Evolutionary conservation across 2,329 filamentous ascomycete species (phyloP).

Genomic region (Aspergillus ochraceoroseus): DNA sequence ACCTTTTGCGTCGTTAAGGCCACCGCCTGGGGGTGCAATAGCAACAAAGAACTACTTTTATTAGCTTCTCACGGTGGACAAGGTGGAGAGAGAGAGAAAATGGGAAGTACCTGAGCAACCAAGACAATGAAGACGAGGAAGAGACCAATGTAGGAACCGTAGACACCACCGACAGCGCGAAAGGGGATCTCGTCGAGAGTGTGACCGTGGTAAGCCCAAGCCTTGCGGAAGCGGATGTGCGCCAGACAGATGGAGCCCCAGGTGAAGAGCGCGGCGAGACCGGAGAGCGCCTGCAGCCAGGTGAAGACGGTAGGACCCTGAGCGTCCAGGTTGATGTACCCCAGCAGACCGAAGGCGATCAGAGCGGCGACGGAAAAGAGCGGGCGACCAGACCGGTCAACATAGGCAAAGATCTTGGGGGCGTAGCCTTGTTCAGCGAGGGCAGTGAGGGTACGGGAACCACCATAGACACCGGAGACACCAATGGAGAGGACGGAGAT

Average conservation of each 20-base stretch:
- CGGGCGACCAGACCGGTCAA: constrained; percentile 46
- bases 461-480: constrained; percentile 56
- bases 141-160: constrained; percentile 60
- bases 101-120: constrained; percentile 38
- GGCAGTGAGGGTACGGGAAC: constrained; percentile 54
- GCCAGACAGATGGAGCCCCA: constrained; percentile 63
- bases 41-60: constrained; percentile 42
- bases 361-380: constrained; percentile 41
- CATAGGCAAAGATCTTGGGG: constrained; percentile 43
- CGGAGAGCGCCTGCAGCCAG: constrained; percentile 62
- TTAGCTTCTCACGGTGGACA: too few relatives aligned
- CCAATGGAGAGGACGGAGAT: constrained; percentile 58
- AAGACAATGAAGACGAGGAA: constrained; percentile 52
- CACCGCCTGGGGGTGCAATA: constrained; percentile 17
- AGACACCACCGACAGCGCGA: constrained; percentile 55
- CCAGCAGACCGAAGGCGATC: constrained; percentile 40
- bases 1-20: constrained; percentile 32
- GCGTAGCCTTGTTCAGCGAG: constrained; percentile 47
- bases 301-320: constrained; percentile 53
- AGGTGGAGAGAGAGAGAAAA: too few relatives aligned
- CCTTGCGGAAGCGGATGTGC: constrained; percentile 63
- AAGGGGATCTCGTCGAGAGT: constrained; percentile 63
- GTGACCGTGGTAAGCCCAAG: constrained; percentile 56
- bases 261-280: constrained; percentile 59
- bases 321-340: constrained; percentile 40